Evolutionary conservation across 2,329 filamentous ascomycete species (phyloP).

Genomic region (Xylaria sp.): DNA sequence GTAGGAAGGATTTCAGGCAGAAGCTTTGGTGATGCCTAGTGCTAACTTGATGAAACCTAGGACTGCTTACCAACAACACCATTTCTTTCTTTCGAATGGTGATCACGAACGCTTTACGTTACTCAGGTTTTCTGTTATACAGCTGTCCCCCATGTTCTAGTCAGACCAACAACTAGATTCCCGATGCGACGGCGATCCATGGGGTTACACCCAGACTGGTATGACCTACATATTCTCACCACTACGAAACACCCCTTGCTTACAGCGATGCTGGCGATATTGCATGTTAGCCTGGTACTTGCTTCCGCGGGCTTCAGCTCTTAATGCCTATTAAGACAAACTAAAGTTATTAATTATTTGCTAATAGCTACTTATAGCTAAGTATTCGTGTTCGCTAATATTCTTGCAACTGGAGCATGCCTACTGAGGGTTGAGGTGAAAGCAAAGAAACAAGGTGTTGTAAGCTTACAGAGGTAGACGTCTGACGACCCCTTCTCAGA

Average conservation of each 20-base stretch:
- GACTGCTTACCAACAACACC: slow-evolving; percentile 5
- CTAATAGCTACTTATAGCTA: background rate
- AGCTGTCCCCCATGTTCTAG: background rate
- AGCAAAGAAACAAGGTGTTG: background rate
- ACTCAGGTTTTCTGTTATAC: background rate
- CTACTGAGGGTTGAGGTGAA: background rate
- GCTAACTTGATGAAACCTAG: background rate
- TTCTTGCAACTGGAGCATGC: background rate
- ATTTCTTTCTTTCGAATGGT: background rate
- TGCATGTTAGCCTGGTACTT: background rate
- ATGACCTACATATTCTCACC: background rate
- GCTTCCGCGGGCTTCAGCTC: background rate
- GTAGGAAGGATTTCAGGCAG: slow-evolving; percentile 21
- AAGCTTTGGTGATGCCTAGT: background rate
- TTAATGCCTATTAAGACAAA: background rate
- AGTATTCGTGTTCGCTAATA: background rate
- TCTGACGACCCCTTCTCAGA: background rate
- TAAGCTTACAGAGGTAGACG: slow-evolving; percentile 3
- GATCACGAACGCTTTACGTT: background rate
- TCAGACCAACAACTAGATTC: background rate
- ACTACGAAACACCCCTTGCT: background rate
- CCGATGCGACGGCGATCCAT: slow-evolving; percentile 8
- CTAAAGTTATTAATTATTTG: background rate
- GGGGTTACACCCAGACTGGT: background rate
- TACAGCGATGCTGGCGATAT: background rate